phyloP scores from a whole-genome alignment of 495 filamentous ascomycete genomes.

The Tetracladium setigerum region DNA sequence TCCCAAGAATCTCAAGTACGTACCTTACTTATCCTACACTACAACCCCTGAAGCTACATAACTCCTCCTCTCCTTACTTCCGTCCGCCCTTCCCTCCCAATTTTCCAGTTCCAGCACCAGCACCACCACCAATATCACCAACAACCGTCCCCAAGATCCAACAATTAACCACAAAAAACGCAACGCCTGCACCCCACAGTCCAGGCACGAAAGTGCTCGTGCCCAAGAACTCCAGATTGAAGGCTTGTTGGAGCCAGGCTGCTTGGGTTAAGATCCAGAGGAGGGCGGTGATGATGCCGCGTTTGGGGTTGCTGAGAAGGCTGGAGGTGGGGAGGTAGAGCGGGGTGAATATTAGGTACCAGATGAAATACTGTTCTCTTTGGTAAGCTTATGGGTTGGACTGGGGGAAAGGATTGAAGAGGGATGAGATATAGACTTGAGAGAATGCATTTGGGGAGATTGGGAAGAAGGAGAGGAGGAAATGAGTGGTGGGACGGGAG shows the following conservation, averaged over 20 bases:
- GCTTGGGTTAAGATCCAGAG: constrained; percentile 72
- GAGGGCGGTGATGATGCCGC: constrained; percentile 54
- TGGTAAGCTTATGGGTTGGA: neutral
- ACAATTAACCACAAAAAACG: constrained; percentile 78
- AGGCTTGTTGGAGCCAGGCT: constrained; percentile 84
- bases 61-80: neutral
- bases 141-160: constrained; percentile 83
- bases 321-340: constrained; percentile 80
- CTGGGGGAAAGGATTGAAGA: neutral
- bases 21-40: too few species aligned
- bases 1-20: too few species aligned
- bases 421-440: too few species aligned
- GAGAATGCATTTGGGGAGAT: too few species aligned
- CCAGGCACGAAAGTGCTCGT: constrained; percentile 79
- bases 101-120: neutral
- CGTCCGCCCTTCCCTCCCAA: neutral
- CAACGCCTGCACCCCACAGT: constrained; percentile 63
- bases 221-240: constrained; percentile 80
- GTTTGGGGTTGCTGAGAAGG: constrained; percentile 45
- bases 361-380: constrained; percentile 77
- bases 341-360: constrained; percentile 90
- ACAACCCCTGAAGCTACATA: too few species aligned
- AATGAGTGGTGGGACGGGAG: neutral
- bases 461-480: neutral
- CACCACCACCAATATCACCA: constrained; percentile 45